Percentiles rank a stretch among this genome's conserved stretches.
Evolutionary conservation across 345 rosid genomes (phyloP).

Genomic region (Xanthoceras sorbifolium): DNA sequence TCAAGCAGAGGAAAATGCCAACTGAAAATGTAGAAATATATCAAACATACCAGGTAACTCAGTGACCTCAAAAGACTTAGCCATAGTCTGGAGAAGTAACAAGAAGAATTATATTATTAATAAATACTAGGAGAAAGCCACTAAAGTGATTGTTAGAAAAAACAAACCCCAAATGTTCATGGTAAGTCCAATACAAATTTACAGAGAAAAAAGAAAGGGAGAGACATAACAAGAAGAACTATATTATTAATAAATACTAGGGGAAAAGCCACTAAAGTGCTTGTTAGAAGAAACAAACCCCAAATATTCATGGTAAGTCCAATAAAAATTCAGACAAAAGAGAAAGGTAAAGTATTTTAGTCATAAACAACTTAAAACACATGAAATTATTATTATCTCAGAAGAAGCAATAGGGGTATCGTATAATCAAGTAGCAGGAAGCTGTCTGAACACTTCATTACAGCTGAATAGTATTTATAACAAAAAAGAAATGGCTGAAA

Average conservation of each 20-base stretch:
- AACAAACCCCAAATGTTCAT: neutral
- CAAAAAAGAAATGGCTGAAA: neutral
- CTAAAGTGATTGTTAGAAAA: neutral
- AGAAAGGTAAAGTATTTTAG: neutral
- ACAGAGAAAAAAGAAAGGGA: neutral
- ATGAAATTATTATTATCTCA: neutral
- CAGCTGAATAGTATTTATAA: neutral
- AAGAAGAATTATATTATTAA: conserved; percentile 25
- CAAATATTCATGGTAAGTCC: neutral
- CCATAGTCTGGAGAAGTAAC: conserved; percentile 63
- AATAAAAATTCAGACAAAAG: neutral
- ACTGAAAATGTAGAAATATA: neutral
- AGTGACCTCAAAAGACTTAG: conserved; percentile 93
- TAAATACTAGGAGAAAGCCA: neutral
- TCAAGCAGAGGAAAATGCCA: neutral
- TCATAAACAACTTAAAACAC: neutral
- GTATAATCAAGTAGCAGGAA: neutral
- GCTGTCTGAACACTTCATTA: neutral
- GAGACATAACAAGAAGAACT: conserved; percentile 23
- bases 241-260: conserved; percentile 18
- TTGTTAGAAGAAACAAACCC: neutral
- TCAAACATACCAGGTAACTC: conserved; percentile 76
- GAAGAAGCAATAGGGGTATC: neutral
- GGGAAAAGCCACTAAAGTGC: neutral
- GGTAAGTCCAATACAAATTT: neutral